Evolutionary conservation across 352 stramenopile species (phyloP), one percentile per base, ranked within the genome.

Genomic region (Pythium diclinum): DNA sequence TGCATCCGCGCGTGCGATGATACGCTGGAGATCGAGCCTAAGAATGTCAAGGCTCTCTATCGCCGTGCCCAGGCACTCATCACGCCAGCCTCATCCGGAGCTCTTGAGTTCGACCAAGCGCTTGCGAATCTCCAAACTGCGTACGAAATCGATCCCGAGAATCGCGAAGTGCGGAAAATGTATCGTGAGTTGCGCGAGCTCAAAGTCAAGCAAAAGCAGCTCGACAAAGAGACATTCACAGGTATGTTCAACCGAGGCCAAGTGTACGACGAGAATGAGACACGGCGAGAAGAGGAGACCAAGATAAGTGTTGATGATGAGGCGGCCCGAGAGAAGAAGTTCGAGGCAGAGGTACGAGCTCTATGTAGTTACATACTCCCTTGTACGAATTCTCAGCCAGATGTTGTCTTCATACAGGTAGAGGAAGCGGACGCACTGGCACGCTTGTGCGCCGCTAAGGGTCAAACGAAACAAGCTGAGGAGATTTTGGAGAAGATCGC

Each of bases 31-130:
- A 56, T 93, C 0, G 79, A 92, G 52, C 64, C 79, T 8, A 58
- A 44, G 3, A 91, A 86, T 33, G 74, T 91, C n/a, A 95, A 95
- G 52, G 86, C 86, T 10, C 74, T 78, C n/a, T 95, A 91, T 64
- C 72, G 86, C 63, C 77, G 84, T 46, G 83, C 86, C 1, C 78
- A 88, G 56, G 86, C 86, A 21, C 69, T 92, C 3, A 91, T 92
- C 55, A 92, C 86, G 0, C 84, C 85, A 7, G 65, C 71, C 7
- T 95, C 86, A 7, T 89, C 83, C 7, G 86, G 86, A 6, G 86
- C 84, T 7, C 58, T 91, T 17, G 86, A 93, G 60, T 89, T 93
- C 53, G 84, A 93, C 38, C 78, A 78, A 60, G 85, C 85, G 8
- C 83, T 95, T n/a, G 60, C 25, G 0, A 83, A 91, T 64, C 65